Conservation (phyloP, 2,329 filamentous ascomycete species). For the Penicillium hordei region DNA sequence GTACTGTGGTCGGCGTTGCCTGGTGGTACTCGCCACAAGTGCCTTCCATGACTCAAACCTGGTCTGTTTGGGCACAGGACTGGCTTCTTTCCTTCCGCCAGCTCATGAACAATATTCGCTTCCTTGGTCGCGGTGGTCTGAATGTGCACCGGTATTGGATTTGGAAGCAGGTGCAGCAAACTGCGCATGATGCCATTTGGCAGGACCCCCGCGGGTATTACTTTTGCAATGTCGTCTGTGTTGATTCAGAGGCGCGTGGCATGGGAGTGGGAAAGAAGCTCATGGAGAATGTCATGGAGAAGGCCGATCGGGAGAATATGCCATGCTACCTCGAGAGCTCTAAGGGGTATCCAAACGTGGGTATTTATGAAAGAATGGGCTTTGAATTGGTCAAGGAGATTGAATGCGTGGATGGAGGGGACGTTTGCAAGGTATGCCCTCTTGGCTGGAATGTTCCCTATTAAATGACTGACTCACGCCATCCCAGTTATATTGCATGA, state of each 20-base stretch:
- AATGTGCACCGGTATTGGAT: constrained; percentile 68
- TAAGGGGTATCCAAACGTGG: constrained; percentile 65
- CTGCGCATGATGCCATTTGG: constrained; percentile 64
- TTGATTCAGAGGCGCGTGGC: constrained; percentile 64
- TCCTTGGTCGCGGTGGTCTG: constrained; percentile 65
- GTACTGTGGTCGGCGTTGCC: constrained; percentile 64
- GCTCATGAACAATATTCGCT: constrained; percentile 65
- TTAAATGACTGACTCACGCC: constrained; percentile 6
- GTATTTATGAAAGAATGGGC: constrained; percentile 69
- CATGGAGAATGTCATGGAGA: constrained; percentile 62
- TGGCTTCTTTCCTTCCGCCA: constrained; percentile 69
- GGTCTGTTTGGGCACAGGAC: constrained; percentile 61
- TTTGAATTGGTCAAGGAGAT: constrained; percentile 66
- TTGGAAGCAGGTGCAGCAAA: constrained; percentile 66
- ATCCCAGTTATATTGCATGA: constrained; percentile 28
- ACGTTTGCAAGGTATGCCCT: constrained; percentile 50
- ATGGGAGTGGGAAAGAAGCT: constrained; percentile 65
- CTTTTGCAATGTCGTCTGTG: constrained; percentile 74
- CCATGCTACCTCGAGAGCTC: constrained; percentile 71
- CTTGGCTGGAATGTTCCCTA: background rate
- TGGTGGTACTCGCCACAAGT: constrained; percentile 68
- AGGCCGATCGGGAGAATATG: constrained; percentile 63
- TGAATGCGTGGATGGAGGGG: constrained; percentile 63
- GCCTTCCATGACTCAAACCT: constrained; percentile 52
- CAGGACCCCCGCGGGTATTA: constrained; percentile 67